Evolutionary conservation across 148 eudicot species (phyloP).

Genomic region (Hydrangea macrophylla): DNA sequence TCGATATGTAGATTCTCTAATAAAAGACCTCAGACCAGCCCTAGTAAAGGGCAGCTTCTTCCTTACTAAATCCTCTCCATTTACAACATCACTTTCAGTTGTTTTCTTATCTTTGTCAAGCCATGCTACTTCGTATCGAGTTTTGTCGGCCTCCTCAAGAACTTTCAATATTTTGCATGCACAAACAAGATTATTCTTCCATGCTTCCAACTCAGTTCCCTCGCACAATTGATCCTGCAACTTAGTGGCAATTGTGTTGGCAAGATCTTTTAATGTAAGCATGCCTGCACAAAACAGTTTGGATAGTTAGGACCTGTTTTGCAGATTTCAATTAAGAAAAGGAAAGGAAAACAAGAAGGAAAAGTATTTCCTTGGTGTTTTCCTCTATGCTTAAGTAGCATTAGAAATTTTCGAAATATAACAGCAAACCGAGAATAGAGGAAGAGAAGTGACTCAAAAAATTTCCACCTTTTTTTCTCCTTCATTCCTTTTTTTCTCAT

Average conservation of each 20-base stretch:
- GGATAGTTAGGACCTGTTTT: no score
- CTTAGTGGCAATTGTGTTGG: constrained; percentile 50
- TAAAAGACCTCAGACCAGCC: constrained; percentile 76
- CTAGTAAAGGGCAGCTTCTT: constrained; percentile 77
- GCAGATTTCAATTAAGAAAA: no score
- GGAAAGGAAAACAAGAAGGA: no score
- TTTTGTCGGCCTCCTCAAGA: constrained; percentile 41
- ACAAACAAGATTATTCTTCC: constrained; percentile 54
- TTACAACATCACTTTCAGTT: constrained; percentile 53
- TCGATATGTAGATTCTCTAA: constrained; percentile 85
- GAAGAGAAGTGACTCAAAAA: no score
- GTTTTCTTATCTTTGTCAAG: constrained; percentile 54
- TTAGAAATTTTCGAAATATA: no score
- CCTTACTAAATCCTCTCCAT: constrained; percentile 66
- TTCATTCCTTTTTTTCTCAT: no score
- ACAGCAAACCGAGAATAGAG: no score
- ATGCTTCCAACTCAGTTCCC: constrained; percentile 71
- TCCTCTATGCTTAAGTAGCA: no score
- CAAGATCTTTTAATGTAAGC: constrained; percentile 78
- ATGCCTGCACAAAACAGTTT: no score
- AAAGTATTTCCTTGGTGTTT: no score
- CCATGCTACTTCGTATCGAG: constrained; percentile 83
- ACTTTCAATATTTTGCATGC: constrained; percentile 73
- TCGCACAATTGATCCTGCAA: constrained; percentile 61
- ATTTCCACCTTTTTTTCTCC: no score